Conservation (phyloP, 306 rosid genomes). For the Prunus padus region DNA sequence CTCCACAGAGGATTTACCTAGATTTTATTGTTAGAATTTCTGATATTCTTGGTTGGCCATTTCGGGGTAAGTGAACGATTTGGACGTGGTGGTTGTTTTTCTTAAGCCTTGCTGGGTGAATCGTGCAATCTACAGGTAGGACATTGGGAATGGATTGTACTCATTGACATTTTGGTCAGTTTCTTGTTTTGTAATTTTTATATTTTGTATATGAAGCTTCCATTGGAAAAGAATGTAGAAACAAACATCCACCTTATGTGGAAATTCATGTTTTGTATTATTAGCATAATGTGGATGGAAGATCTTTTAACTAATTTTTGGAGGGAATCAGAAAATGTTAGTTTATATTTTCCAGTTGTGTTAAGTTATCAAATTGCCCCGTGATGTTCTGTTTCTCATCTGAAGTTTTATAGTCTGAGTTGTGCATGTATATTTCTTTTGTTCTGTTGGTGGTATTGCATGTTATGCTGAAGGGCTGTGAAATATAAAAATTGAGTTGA, state of each 20-base stretch:
- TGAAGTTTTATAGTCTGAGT: too few species aligned
- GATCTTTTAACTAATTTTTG: slow-evolving; percentile 13
- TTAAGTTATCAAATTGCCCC: not conserved
- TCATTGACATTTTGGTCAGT: not conserved
- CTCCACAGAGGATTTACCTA: slow-evolving; percentile 8
- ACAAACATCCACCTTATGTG: slow-evolving; percentile 26
- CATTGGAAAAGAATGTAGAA: slow-evolving; percentile 18
- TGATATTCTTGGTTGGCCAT: slow-evolving; percentile 28
- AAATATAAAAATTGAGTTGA: too few species aligned
- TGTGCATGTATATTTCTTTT: not conserved
- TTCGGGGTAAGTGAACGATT: slow-evolving; percentile 38
- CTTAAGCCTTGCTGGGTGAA: slow-evolving; percentile 24
- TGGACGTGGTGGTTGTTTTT: slow-evolving; percentile 38
- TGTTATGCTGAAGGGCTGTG: too few species aligned
- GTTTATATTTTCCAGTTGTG: not conserved
- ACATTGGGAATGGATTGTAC: slow-evolving; percentile 30
- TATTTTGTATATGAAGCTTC: slow-evolving; percentile 18
- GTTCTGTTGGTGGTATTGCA: too few species aligned
- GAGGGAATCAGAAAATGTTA: slow-evolving; percentile 19
- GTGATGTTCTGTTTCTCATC: not conserved
- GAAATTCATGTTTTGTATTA: slow-evolving; percentile 6
- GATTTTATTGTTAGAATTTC: slow-evolving; percentile 36
- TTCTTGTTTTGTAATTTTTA: slow-evolving; percentile 32
- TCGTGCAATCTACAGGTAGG: slow-evolving; percentile 23
- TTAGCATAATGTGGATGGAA: slow-evolving; percentile 16